Percentiles rank a stretch among this genome's conserved stretches.
These are phyloP conservation scores for Bruguiera parviflora DNA, from an alignment of 345 rosid species.

Conservation along the genomic window DNA sequence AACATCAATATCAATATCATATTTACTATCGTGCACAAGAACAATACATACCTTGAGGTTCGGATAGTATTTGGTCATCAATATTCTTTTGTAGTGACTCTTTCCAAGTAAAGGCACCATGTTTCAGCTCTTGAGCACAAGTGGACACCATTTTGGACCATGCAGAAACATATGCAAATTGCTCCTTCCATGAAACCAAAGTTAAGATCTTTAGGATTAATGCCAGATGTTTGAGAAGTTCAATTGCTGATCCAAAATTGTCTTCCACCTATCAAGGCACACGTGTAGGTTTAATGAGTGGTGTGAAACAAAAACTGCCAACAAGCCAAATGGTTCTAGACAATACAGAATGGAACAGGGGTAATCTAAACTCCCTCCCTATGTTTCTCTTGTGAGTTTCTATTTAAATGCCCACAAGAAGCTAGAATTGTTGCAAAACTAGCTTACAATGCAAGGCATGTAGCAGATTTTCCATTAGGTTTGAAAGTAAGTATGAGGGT, in stretches of 20 bases:
- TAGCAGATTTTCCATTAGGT: not conserved
- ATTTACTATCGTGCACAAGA: not conserved
- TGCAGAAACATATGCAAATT: slow-evolving; percentile 45
- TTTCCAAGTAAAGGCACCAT: slow-evolving; percentile 77
- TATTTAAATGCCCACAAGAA: not conserved
- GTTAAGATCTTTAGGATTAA: slow-evolving; percentile 53
- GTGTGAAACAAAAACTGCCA: slow-evolving; percentile 11
- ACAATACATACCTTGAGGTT: slow-evolving; percentile 50
- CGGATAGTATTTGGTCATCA: slow-evolving; percentile 41
- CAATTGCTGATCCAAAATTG: slow-evolving; percentile 47
- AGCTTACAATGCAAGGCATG: not conserved
- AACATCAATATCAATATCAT: not conserved
- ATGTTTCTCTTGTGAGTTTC: not conserved
- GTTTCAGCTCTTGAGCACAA: slow-evolving; percentile 71
- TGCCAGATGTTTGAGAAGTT: slow-evolving; percentile 51
- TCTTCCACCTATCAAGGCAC: slow-evolving; percentile 58
- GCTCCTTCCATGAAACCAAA: slow-evolving; percentile 52
- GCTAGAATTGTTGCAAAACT: too few relatives aligned
- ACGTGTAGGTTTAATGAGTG: slow-evolving; percentile 7
- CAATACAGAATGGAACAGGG: not conserved
- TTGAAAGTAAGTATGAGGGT: not conserved
- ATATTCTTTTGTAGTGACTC: slow-evolving; percentile 47
- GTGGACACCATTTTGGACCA: slow-evolving; percentile 59
- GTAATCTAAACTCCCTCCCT: not conserved
- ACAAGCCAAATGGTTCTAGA: not conserved